These are phyloP conservation scores for Candolleomyces aberdarensis DNA, from an alignment of 768 basidiomycete genomes.

Conservation along the genomic window DNA sequence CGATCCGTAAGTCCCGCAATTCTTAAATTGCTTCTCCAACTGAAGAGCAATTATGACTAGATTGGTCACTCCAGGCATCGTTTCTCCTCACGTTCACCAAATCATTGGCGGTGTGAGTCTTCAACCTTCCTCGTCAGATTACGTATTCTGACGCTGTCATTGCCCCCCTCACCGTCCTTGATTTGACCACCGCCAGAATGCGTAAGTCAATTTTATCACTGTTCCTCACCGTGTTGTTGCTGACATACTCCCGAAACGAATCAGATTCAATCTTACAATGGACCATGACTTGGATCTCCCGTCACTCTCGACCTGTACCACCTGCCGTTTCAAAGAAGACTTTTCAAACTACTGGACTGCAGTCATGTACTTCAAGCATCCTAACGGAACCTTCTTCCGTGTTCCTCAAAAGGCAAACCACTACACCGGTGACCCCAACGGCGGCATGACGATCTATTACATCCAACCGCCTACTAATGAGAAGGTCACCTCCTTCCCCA, in stretches of 20 bases:
- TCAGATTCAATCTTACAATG: constrained; percentile 7
- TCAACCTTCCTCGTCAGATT: not conserved
- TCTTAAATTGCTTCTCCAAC: not conserved
- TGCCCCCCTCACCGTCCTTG: not conserved
- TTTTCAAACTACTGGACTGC: not conserved
- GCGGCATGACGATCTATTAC: constrained; percentile 6
- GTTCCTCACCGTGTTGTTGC: not conserved
- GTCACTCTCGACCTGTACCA: not conserved
- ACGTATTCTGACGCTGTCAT: not conserved
- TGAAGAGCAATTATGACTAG: not conserved
- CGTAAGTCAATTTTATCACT: not conserved
- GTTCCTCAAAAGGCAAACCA: constrained; percentile 6
- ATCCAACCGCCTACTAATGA: constrained; percentile 2
- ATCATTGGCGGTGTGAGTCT: constrained; percentile 12
- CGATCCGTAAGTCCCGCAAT: not conserved
- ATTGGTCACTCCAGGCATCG: constrained; percentile 12
- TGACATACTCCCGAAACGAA: not conserved
- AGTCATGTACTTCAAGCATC: constrained; percentile 1
- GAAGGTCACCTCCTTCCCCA: not conserved
- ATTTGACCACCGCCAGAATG: not conserved
- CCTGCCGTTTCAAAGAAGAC: constrained; percentile 6
- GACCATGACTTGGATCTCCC: not conserved
- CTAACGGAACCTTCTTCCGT: constrained; percentile 1
- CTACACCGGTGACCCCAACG: not conserved
- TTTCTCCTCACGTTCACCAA: constrained; percentile 13